phyloP scores from a whole-genome alignment of 306 rosid genomes.

The Carpinus fangiana region DNA sequence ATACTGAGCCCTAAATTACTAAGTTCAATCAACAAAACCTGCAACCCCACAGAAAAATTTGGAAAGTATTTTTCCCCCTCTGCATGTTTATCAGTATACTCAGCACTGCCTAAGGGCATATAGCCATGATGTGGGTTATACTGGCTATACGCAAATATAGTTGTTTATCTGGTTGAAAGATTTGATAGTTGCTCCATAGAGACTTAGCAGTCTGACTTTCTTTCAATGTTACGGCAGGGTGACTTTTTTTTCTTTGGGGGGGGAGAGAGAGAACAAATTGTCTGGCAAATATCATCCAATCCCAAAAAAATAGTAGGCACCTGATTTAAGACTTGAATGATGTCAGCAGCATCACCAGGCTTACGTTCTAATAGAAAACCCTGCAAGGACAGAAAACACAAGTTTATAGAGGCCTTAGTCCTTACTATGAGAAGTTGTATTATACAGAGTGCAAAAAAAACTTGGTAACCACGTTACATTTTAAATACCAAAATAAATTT shows the following conservation, averaged over 20 bases:
- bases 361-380: constrained; percentile 72
- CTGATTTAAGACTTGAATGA: constrained; percentile 73
- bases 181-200: background rate
- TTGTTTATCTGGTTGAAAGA: background rate
- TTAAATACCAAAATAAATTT: constrained; percentile 10
- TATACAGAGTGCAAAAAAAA: background rate
- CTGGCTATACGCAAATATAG: background rate
- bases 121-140: background rate
- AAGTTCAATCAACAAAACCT: background rate
- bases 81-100: background rate
- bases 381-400: constrained; percentile 38
- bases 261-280: background rate
- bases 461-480: background rate
- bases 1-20: background rate
- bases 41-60: background rate
- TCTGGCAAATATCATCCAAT: constrained; percentile 7
- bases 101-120: background rate
- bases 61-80: no score
- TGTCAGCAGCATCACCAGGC: constrained; percentile 66
- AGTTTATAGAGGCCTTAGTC: constrained; percentile 6
- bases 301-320: constrained; percentile 30
- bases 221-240: no score
- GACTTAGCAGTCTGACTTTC: background rate
- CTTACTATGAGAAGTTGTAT: constrained; percentile 12
- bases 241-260: background rate